Evolutionary conservation across 1,284 basidiomycete genomes (phyloP).

Genomic region (Apiotrichum mycotoxinovorans): DNA sequence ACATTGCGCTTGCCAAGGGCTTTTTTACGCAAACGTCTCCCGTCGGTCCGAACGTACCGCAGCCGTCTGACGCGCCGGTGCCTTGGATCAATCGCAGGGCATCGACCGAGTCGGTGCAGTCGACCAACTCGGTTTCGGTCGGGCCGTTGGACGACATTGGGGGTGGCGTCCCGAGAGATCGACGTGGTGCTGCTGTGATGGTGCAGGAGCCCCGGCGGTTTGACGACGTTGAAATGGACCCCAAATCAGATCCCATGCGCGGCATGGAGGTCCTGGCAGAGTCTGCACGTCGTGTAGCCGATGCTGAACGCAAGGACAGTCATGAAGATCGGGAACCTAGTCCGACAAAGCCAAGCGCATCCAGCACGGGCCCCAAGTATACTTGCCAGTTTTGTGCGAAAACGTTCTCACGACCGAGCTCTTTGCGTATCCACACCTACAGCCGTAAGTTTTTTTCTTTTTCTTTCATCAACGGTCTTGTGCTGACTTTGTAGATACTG

Average conservation of each 20-base stretch:
- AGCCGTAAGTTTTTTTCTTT: constrained; percentile 36
- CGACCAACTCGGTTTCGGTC: constrained; percentile 2
- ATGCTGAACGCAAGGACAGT: constrained; percentile 27
- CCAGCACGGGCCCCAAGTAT: constrained; percentile 40
- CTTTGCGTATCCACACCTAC: constrained; percentile 45
- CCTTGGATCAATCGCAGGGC: constrained; percentile 24
- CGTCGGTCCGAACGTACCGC: background rate
- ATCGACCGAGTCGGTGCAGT: constrained; percentile 28
- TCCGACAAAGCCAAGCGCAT: constrained; percentile 10
- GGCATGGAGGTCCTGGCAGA: constrained; percentile 47
- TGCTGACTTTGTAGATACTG: constrained; percentile 36
- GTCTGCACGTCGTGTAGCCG: constrained; percentile 33
- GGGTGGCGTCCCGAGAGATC: background rate
- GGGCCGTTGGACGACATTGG: background rate
- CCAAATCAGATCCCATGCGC: constrained; percentile 30
- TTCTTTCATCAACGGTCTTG: no score
- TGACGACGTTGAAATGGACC: constrained; percentile 21
- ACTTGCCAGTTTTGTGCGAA: constrained; percentile 43
- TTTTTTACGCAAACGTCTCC: constrained; percentile 2
- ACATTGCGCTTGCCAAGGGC: constrained; percentile 25
- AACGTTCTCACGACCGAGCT: constrained; percentile 44
- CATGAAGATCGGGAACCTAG: constrained; percentile 9
- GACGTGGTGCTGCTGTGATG: background rate
- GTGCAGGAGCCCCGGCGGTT: background rate
- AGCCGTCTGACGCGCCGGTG: background rate